Percentiles rank a stretch among this genome's conserved stretches.
phyloP scores from a whole-genome alignment of 75 land plant species.

The Pseudotsuga menziesii region DNA sequence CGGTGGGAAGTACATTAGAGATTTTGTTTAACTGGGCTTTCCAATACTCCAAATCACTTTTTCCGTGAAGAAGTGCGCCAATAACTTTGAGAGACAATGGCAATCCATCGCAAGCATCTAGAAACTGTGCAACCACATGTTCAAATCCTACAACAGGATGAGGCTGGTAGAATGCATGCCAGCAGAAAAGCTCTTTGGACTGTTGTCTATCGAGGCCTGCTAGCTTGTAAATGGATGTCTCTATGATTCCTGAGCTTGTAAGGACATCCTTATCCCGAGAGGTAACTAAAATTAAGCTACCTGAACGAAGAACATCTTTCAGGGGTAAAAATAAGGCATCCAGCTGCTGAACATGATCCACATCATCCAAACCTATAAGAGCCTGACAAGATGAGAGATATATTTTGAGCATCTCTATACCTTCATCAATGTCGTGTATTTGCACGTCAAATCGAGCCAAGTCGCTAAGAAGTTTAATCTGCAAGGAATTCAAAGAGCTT shows the following conservation, averaged over 20 bases:
- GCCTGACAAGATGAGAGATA: not conserved
- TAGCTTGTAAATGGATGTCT: not conserved
- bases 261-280: not conserved
- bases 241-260: not conserved
- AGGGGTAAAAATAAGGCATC: not conserved
- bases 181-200: not conserved
- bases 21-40: not conserved
- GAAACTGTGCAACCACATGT: not conserved
- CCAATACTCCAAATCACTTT: not conserved
- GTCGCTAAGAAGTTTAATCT: not conserved
- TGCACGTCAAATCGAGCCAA: not conserved
- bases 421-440: not conserved
- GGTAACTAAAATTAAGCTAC: conserved; percentile 6
- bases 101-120: not conserved
- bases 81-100: not conserved
- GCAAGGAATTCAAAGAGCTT: not conserved
- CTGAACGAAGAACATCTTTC: not conserved
- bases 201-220: not conserved
- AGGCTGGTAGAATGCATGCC: not conserved
- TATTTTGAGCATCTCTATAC: not conserved
- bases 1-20: not conserved
- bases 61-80: not conserved
- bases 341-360: not conserved
- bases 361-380: not conserved
- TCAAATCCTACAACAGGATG: not conserved